phyloP scores from a whole-genome alignment of 1,139 yeast genomes.

The Kurtzmaniella quercitrusa region DNA sequence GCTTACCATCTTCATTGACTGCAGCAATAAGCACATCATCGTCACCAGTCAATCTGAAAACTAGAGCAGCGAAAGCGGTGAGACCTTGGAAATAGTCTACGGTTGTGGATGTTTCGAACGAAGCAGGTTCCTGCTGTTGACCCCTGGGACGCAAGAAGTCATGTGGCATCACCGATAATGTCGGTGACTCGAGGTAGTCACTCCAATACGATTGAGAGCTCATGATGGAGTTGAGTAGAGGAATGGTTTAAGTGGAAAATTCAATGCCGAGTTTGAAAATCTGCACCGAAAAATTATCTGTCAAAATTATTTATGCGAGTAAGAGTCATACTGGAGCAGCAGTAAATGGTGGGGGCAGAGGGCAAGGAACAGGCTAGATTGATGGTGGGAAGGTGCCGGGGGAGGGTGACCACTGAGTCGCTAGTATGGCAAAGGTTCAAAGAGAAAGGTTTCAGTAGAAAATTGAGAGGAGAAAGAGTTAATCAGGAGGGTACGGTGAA shows the following conservation, averaged over 20 bases:
- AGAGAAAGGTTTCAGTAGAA: no score
- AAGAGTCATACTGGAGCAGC: not conserved
- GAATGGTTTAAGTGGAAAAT: not conserved
- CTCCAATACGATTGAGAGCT: constrained; percentile 52
- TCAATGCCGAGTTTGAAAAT: not conserved
- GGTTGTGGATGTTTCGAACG: constrained; percentile 7
- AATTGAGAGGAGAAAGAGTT: no score
- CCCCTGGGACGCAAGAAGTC: constrained; percentile 81
- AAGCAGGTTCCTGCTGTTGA: constrained; percentile 40
- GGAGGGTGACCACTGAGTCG: no score
- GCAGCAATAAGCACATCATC: constrained; percentile 74
- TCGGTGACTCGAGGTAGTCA: constrained; percentile 67
- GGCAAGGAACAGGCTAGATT: no score
- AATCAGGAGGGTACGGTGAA: no score
- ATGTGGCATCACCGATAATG: constrained; percentile 81
- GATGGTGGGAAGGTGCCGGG: no score
- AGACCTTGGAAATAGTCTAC: constrained; percentile 49
- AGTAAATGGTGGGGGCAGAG: no score
- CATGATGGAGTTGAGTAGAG: constrained; percentile 5
- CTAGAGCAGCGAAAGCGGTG: constrained; percentile 67
- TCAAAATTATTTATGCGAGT: not conserved
- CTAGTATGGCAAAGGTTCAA: no score
- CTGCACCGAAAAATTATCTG: not conserved
- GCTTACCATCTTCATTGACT: constrained; percentile 18
- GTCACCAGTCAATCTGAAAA: constrained; percentile 85